Conservation (phyloP, 2,329 filamentous ascomycete species). For the Elsinoe arachidis region DNA sequence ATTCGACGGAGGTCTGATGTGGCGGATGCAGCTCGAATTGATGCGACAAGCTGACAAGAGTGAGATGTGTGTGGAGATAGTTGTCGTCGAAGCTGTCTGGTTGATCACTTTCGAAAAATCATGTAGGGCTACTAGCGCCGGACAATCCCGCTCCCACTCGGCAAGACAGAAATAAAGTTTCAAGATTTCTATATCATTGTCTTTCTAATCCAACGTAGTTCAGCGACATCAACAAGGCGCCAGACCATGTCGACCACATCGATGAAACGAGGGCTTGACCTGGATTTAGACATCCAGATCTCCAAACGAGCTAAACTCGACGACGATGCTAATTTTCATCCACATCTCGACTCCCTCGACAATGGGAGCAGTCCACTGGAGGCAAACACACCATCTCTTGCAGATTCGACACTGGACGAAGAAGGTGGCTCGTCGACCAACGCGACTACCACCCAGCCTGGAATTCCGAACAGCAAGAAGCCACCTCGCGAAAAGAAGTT, state of each 20-base stretch:
- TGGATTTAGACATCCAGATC: background rate
- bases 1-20: no score
- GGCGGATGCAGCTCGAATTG: no score
- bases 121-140: conserved; percentile 10
- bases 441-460: conserved; percentile 24
- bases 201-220: background rate
- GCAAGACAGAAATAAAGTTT: conserved; percentile 5
- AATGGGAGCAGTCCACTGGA: conserved; percentile 3
- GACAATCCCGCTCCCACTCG: background rate
- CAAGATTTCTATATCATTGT: background rate
- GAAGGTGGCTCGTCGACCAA: background rate
- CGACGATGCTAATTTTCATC: background rate
- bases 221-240: no score
- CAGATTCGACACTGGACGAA: background rate
- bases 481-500: conserved; percentile 65
- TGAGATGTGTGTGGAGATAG: no score
- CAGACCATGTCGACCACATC: background rate
- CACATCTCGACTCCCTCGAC: background rate
- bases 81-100: background rate
- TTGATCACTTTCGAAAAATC: background rate
- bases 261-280: background rate
- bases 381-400: background rate
- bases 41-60: no score
- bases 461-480: conserved; percentile 12
- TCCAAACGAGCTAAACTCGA: background rate